phyloP scores from a whole-genome alignment of 2,329 filamentous ascomycete genomes.

The Parasarocladium wereldwijsianum region DNA sequence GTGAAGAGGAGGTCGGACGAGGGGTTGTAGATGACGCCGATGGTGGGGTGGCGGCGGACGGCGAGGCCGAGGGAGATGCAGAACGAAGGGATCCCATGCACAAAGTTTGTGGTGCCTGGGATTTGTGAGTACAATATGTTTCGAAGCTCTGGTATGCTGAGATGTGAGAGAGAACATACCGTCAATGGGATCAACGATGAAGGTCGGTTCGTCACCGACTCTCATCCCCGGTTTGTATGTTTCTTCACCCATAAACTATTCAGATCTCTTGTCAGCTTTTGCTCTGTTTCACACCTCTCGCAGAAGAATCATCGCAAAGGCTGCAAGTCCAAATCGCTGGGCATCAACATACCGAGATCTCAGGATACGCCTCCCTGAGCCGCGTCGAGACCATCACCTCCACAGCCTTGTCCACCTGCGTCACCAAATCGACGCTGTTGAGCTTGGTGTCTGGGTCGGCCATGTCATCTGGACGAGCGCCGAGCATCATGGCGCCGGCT shows the following conservation, averaged over 20 bases:
- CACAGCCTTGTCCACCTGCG: slow-evolving; percentile 51
- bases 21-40: slow-evolving; percentile 72
- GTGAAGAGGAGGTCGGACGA: slow-evolving; percentile 56
- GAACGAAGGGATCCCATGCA: slow-evolving; percentile 60
- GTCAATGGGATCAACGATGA: slow-evolving; percentile 72
- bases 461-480: slow-evolving; percentile 43
- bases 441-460: slow-evolving; percentile 46
- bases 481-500: slow-evolving; percentile 50
- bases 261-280: too few relatives aligned
- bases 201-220: slow-evolving; percentile 54
- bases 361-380: slow-evolving; percentile 37
- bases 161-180: slow-evolving; percentile 23
- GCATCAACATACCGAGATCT: too few relatives aligned
- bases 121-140: neutral
- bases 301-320: too few relatives aligned
- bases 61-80: slow-evolving; percentile 65
- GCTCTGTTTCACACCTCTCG: too few relatives aligned
- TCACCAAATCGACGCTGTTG: slow-evolving; percentile 58
- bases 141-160: neutral
- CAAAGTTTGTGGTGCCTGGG: slow-evolving; percentile 55
- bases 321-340: too few relatives aligned
- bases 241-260: slow-evolving; percentile 67
- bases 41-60: slow-evolving; percentile 41
- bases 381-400: slow-evolving; percentile 44
- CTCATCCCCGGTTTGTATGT: slow-evolving; percentile 53